These are phyloP conservation scores for Penicillium italicum DNA, from an alignment of 2,329 filamentous ascomycete genomes.

Conservation along the genomic window DNA sequence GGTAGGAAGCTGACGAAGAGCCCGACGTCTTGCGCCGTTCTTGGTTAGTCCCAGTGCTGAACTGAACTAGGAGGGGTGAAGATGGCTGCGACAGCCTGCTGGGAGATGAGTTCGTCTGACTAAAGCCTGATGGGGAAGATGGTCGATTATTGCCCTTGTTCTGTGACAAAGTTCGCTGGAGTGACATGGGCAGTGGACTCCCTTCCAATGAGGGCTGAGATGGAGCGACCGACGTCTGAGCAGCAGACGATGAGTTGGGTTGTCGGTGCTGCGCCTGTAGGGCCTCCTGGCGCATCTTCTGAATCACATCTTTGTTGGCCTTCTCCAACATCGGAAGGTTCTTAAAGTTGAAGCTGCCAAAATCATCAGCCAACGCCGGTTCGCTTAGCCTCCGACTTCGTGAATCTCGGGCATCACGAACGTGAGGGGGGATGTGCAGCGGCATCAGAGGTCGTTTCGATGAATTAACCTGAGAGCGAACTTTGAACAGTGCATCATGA, in stretches of 20 bases:
- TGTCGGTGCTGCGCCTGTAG: conserved; percentile 64
- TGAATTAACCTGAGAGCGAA: conserved; percentile 79
- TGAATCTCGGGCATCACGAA: conserved; percentile 84
- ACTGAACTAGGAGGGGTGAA: conserved; percentile 92
- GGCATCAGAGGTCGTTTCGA: conserved; percentile 92
- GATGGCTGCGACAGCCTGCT: conserved; percentile 79
- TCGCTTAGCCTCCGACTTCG: conserved; percentile 87
- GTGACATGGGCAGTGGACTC: conserved; percentile 74
- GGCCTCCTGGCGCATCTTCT: conserved; percentile 89
- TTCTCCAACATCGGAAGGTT: conserved; percentile 95
- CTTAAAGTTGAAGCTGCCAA: conserved; percentile 95
- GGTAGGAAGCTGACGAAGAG: conserved; percentile 79
- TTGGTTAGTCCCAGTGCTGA: conserved; percentile 76
- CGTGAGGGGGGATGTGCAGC: conserved; percentile 91
- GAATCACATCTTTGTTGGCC: conserved; percentile 97
- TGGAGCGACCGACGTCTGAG: conserved; percentile 20
- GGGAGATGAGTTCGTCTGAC: conserved; percentile 79
- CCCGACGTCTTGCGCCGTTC: conserved; percentile 91
- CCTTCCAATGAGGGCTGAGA: conserved; percentile 66
- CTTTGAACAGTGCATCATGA: conserved; percentile 88
- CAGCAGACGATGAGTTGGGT: conserved; percentile 26
- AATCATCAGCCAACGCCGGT: conserved; percentile 83
- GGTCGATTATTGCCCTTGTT: conserved; percentile 75
- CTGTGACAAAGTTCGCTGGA: conserved; percentile 78
- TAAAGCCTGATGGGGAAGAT: conserved; percentile 77